These are phyloP conservation scores for Komagataea norvegica DNA, from an alignment of 1,139 yeast species.

Conservation along the genomic window DNA sequence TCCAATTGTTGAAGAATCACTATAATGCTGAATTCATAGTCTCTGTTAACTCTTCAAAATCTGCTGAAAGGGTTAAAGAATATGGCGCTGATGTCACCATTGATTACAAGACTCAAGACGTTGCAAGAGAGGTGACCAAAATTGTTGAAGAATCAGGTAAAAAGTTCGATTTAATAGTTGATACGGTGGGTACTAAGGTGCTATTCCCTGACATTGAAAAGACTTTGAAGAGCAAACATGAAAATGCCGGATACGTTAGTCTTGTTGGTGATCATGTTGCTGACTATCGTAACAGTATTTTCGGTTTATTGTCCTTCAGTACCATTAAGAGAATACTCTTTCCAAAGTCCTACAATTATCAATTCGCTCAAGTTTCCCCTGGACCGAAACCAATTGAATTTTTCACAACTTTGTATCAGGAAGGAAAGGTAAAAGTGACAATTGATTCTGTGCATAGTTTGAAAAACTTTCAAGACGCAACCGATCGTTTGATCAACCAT, in stretches of 20 bases:
- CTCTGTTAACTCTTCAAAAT: conserved; percentile 39
- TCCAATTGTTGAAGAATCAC: conserved; percentile 44
- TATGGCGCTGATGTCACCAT: conserved; percentile 51
- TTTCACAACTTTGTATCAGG: conserved; percentile 36
- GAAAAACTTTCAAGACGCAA: conserved; percentile 46
- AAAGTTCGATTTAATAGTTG: conserved; percentile 44
- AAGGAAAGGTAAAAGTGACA: conserved; percentile 39
- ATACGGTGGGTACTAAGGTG: conserved; percentile 42
- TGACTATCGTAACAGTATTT: conserved; percentile 12
- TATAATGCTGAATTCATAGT: conserved; percentile 37
- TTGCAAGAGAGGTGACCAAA: conserved; percentile 25
- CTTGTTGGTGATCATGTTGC: conserved; percentile 47
- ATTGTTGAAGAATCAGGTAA: conserved; percentile 32
- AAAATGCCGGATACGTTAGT: conserved; percentile 43
- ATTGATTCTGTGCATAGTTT: conserved; percentile 53
- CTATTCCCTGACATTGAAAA: conserved; percentile 33
- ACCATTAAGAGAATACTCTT: conserved; percentile 64
- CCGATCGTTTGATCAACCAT: conserved; percentile 41
- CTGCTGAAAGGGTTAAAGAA: conserved; percentile 38
- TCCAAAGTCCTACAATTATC: conserved; percentile 33
- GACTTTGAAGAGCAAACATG: conserved; percentile 37
- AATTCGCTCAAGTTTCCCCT: conserved; percentile 20
- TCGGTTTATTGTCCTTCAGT: conserved; percentile 9
- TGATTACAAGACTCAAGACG: conserved; percentile 42
- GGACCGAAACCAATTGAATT: conserved; percentile 29